These are phyloP conservation scores for Maudiozyma pseudohumilis DNA, from an alignment of 805 yeast genomes.

Conservation along the genomic window DNA sequence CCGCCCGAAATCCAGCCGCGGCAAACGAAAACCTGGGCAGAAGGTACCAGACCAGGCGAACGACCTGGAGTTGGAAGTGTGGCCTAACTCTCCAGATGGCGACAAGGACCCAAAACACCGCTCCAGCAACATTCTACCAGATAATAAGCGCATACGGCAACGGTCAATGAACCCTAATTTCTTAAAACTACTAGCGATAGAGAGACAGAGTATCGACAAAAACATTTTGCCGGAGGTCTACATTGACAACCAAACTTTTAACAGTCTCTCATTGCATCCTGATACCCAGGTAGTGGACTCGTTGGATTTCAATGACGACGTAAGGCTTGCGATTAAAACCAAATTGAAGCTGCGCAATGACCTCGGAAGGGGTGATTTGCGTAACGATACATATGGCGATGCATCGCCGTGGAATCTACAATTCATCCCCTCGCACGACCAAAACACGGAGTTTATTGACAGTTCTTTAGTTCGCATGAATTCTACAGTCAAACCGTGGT, in stretches of 20 bases:
- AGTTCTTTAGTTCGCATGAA: constrained; percentile 19
- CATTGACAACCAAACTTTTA: constrained; percentile 23
- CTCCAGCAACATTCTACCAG: constrained; percentile 8
- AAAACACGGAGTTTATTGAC: not conserved
- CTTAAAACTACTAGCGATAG: constrained; percentile 23
- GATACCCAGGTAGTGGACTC: constrained; percentile 1
- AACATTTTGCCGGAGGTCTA: constrained; percentile 23
- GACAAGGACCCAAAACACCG: not conserved
- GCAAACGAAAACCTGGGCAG: not conserved
- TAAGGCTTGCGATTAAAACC: constrained; percentile 24
- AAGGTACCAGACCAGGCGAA: constrained; percentile 4
- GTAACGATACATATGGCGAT: constrained; percentile 26
- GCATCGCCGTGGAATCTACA: constrained; percentile 19
- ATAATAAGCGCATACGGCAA: constrained; percentile 20
- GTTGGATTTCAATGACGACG: constrained; percentile 14
- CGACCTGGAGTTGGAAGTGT: constrained; percentile 20
- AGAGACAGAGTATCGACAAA: constrained; percentile 16
- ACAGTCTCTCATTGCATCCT: constrained; percentile 9
- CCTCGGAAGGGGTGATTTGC: constrained; percentile 13
- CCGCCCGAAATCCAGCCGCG: constrained; percentile 3
- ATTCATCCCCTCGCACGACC: constrained; percentile 8
- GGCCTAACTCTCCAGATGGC: constrained; percentile 14
- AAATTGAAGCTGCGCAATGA: constrained; percentile 27
- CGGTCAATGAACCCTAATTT: constrained; percentile 22
- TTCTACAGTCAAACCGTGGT: constrained; percentile 24